Evolutionary conservation across 2,329 filamentous ascomycete species (phyloP).

Genomic region (Xylariales sp.): DNA sequence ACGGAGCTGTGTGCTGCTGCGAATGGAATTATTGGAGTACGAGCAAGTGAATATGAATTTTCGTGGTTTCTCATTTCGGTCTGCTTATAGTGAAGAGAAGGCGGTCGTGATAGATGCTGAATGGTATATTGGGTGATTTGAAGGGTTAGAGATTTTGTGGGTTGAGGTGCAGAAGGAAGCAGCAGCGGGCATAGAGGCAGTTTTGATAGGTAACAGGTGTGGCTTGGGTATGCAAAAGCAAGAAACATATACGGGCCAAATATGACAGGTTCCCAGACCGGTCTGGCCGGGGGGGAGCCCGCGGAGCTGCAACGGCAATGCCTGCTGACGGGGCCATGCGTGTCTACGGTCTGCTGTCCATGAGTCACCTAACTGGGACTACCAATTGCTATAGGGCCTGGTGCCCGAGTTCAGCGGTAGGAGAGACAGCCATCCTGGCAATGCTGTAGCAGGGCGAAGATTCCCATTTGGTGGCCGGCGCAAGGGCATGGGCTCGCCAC

Average conservation of each 20-base stretch:
- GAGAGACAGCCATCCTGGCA: no score
- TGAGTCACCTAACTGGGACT: conserved; percentile 24
- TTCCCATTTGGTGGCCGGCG: conserved; percentile 4
- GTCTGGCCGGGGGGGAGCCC: conserved; percentile 9
- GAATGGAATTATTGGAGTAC: not conserved
- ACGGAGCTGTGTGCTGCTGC: not conserved
- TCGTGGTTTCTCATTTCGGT: conserved; percentile 6
- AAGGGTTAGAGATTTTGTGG: no score
- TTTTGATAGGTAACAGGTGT: conserved; percentile 11
- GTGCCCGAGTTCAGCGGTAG: conserved; percentile 22
- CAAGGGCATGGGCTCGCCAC: conserved; percentile 14
- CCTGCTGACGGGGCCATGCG: conserved; percentile 9
- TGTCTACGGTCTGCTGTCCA: conserved; percentile 18
- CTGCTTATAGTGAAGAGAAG: no score
- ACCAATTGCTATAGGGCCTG: conserved; percentile 22
- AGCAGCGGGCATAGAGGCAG: conserved; percentile 4
- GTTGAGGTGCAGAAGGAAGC: not conserved
- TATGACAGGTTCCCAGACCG: conserved; percentile 5
- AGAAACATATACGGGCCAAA: not conserved
- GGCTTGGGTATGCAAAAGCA: conserved; percentile 13
- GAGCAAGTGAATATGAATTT: not conserved
- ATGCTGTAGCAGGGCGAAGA: conserved; percentile 4
- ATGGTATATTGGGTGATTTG: no score
- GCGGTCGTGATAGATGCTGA: no score
- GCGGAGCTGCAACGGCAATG: conserved; percentile 18